Evolutionary conservation across 164 flowering plant species (phyloP), one percentile per base, ranked within the genome.

Genomic region (Taxillus chinensis): DNA sequence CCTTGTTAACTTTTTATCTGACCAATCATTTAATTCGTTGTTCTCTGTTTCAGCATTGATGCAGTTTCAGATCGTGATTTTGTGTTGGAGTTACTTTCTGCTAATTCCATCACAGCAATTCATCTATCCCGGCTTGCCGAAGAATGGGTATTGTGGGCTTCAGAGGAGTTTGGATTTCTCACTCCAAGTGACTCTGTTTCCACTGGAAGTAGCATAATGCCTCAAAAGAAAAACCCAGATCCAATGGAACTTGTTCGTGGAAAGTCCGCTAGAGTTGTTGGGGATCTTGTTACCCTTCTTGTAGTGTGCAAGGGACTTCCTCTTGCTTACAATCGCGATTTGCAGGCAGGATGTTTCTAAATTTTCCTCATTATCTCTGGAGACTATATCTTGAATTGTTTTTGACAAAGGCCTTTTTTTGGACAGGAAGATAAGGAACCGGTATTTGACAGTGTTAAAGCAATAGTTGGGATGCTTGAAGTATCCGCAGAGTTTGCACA

Each of bases 161-260:
- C 98, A 39, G 99, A 95, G 70, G 99, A 95, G 68, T 95, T 95
- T 71, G 99, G 98, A 51, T 95, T 95, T 71, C 75, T 95, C 68
- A 91, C 84, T 13, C 99, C 99, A 43, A 89, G 86, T 68, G 99
- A 95, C 63, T 70, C 93, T 5, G 99, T 95, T 61, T 95, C 99
- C 0, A 95, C 99, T 38, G 99, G 99, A 67, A 95, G 99, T 68
- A 95, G 99, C 77, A 95, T 95, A 77, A 95, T 95, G 99, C 99
- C 99, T 64, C 99, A 95, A 64, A 95, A 95, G 90, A 95, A 95
- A 71, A 95, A 95, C 61, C 99, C 99, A 55, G 99, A 95, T 76
- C 99, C 99, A 42, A 95, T 95, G 99, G 99, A 95, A 79, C 96
- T 95, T 69, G 98, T 95, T 60, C 93, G 99, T 54, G 99, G 98